Percentiles rank a stretch among this genome's conserved stretches.
phyloP scores from a whole-genome alignment of 371 early-diverging fungal genomes.

The Saksenaea vasiformis region DNA sequence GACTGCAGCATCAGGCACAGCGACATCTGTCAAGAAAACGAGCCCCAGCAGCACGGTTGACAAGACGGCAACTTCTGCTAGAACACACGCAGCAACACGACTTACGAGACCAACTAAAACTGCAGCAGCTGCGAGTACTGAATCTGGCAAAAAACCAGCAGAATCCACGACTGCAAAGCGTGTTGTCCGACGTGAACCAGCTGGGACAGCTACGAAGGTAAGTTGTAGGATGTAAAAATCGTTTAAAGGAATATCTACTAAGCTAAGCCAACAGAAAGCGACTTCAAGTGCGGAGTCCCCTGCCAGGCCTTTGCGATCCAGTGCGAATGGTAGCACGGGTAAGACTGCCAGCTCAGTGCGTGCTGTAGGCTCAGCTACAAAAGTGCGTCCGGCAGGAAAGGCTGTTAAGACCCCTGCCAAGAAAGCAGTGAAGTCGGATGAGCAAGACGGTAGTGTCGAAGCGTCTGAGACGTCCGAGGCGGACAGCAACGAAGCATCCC shows the following conservation, averaged over 20 bases:
- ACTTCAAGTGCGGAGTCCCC: background rate
- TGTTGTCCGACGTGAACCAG: constrained; percentile 12
- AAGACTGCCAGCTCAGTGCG: background rate
- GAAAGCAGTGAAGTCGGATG: background rate
- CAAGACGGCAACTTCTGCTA: background rate
- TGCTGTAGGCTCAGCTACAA: background rate
- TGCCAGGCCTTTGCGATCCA: background rate
- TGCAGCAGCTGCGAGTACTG: constrained; percentile 4
- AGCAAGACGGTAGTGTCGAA: background rate
- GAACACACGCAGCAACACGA: constrained; percentile 5
- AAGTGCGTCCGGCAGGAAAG: background rate
- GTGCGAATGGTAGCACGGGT: background rate
- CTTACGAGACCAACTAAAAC: constrained; percentile 9
- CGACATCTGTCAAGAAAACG: constrained; percentile 4
- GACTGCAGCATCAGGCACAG: constrained; percentile 2
- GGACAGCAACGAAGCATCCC: background rate
- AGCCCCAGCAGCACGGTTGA: constrained; percentile 15
- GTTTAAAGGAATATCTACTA: background rate
- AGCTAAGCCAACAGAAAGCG: background rate
- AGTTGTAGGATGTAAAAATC: background rate
- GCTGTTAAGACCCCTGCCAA: background rate
- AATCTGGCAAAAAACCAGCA: background rate
- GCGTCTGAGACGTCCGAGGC: background rate
- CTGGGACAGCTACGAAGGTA: constrained; percentile 6
- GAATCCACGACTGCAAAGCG: constrained; percentile 11